Conservation (phyloP, 2,329 filamentous ascomycete species). For the Alternaria burnsii region DNA sequence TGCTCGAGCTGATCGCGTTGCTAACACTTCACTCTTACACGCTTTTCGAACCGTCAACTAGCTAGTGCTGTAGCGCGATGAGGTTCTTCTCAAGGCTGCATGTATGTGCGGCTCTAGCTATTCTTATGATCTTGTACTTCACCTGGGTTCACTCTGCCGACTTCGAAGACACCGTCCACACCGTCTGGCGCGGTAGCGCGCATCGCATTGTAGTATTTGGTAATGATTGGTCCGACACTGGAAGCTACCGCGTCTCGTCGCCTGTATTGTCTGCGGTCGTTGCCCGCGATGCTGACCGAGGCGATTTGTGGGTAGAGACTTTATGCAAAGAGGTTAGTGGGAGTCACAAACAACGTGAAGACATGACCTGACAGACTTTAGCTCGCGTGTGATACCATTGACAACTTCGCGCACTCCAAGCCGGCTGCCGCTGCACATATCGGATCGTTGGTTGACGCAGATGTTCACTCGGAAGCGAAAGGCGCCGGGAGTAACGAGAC, state of each 20-base stretch:
- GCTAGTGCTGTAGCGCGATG: constrained; percentile 29
- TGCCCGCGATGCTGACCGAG: constrained; percentile 41
- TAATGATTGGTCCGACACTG: constrained; percentile 52
- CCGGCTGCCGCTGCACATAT: constrained; percentile 28
- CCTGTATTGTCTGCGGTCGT: constrained; percentile 31
- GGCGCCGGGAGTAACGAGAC: constrained; percentile 25
- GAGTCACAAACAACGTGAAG: constrained; percentile 1
- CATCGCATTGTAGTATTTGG: constrained; percentile 51
- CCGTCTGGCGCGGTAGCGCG: constrained; percentile 39
- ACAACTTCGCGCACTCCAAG: constrained; percentile 50
- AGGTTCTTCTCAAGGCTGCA: constrained; percentile 44
- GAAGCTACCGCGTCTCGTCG: constrained; percentile 45
- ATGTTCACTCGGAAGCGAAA: constrained; percentile 39
- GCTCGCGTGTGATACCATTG: constrained; percentile 48
- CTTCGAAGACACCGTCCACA: constrained; percentile 37
- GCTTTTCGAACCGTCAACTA: not conserved
- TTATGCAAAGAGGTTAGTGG: constrained; percentile 50
- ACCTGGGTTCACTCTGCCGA: constrained; percentile 41
- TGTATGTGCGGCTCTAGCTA: constrained; percentile 32
- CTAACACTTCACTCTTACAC: not conserved
- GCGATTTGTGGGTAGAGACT: constrained; percentile 48
- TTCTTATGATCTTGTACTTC: constrained; percentile 42
- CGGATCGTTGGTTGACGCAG: constrained; percentile 44
- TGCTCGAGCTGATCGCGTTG: constrained; percentile 1
- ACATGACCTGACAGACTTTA: constrained; percentile 35